Evolutionary conservation across 805 yeast genomes (phyloP), one percentile per base, ranked within the genome.

Genomic region (Suhomyces sp.): DNA sequence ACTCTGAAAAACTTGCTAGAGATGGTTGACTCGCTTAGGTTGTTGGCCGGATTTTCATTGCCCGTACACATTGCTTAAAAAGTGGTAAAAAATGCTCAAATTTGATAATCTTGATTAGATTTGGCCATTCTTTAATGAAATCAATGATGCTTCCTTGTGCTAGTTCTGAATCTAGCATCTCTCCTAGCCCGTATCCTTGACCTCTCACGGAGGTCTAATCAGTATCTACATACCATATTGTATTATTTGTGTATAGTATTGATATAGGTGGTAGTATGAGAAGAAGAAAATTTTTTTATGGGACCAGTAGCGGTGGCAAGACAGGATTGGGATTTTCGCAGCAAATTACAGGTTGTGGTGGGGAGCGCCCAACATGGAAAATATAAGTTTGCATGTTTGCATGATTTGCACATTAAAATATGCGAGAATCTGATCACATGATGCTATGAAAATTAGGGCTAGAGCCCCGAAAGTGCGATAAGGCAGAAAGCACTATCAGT

Each of bases 151-250:
- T 31, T 31, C 17, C 17, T n/a, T n/a, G 35, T n/a, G 17, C 17
- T 31, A 31, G 17, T 31, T 31, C 17, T n/a, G 35, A n/a, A n/a
- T 31, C 35, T 31, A 17, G n/a, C 35, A n/a, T 41, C 44, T 12
- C 21, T 41, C 44, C 19, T 22, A 12, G 19, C 12, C 8, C 21
- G 15, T 25, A 20, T 43, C 15, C 22, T 24, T 9, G 46, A 24
- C 20, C 35, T 44, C 31, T 6, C 29, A 37, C 25, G 19, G 22
- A 21, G 29, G 12, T 20, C 10, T 5, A 20, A 5, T 12, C 33
- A 9, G 10, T 29, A 37, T 45, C 47, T 40, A 74, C 81, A 65
- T 76, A 77, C 81, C 81, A 77, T 77, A 71, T 76, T 76, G 76
- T 59, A 47, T 60, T 61, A 47, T 64, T 53, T 48, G 53, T 55